Evolutionary conservation across 139 green algal species (phyloP), one percentile per base, ranked within the genome.

Genomic region (Deuterostichococcus epilithicus): DNA sequence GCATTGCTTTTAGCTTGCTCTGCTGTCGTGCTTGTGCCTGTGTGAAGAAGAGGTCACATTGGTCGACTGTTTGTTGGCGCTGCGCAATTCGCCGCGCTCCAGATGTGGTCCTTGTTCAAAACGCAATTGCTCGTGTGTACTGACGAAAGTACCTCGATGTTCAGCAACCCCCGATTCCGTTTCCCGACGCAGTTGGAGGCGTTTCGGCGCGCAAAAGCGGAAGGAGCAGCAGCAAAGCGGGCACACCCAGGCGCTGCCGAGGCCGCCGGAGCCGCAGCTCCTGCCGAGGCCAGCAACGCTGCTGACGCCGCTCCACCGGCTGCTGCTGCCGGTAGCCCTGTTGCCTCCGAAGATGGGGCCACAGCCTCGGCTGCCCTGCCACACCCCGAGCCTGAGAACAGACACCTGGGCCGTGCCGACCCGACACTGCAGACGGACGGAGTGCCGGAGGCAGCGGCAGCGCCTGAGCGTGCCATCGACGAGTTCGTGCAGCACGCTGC

Each of bases 171-270:
- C 15, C 65, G 18, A 38, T 15, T 2, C n/a, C 2, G n/a, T 45
- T 71, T 28, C 20, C 10, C 26, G 70, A 18, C 71, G 58, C 72
- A 86, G 82, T 74, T 86, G 39, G 82, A 86, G 28, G 74, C 79
- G 20, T 86, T 86, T 65, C 66, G 73, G 25, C 74, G 74, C 35
- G 69, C 72, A 38, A 86, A 82, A 38, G 76, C 69, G 28, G 36
- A 60, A 77, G 66, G 37, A 36, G 36, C 80, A 81, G 60, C 2
- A 23, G 25, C 58, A 39, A 38, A 35, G 33, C 0, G 66, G 42
- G 45, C 42, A 39, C 18, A n/a, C n/a, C 32, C 33, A 75, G 45
- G 23, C 42, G 52, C 52, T 66, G 23, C 73, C 28, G 34, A 37
- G 59, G 38, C 15, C 25, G n/a, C 59, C 28, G 38, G 63, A 35